Evolutionary conservation across 768 basidiomycete species (phyloP).

Genomic region (Pisolithus albus): DNA sequence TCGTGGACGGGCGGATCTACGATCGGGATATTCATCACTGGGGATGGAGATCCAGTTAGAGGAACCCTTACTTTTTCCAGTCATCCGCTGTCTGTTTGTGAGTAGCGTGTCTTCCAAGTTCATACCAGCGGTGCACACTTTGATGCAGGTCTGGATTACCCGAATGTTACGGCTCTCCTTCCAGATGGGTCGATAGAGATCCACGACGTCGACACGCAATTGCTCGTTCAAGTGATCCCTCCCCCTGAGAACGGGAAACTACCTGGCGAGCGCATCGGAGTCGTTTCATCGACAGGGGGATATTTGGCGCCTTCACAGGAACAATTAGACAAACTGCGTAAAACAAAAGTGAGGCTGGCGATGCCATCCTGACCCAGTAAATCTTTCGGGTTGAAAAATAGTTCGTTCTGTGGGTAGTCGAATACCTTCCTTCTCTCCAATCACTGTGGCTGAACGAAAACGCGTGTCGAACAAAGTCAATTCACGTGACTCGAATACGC

Average conservation of each 20-base stretch:
- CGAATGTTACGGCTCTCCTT: constrained; percentile 71
- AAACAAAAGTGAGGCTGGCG: constrained; percentile 24
- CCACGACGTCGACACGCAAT: constrained; percentile 71
- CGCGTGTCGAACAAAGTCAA: not conserved
- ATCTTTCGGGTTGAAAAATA: constrained; percentile 2
- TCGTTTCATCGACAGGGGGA: constrained; percentile 26
- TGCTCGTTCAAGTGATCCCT: constrained; percentile 61
- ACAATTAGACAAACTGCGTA: constrained; percentile 35
- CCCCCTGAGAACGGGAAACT: constrained; percentile 30
- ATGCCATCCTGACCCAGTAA: not conserved
- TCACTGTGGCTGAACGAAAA: not conserved
- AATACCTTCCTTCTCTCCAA: not conserved
- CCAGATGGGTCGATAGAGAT: constrained; percentile 75
- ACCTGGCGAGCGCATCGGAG: constrained; percentile 23
- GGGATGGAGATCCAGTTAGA: constrained; percentile 80
- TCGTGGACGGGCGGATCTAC: constrained; percentile 79
- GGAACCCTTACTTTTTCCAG: constrained; percentile 83
- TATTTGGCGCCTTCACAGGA: constrained; percentile 39
- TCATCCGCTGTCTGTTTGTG: constrained; percentile 73
- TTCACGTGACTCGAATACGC: not conserved
- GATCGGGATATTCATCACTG: constrained; percentile 81
- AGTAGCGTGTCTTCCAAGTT: constrained; percentile 23
- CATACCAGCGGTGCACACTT: constrained; percentile 1
- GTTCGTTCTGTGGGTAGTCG: constrained; percentile 1
- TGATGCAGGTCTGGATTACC: constrained; percentile 66